Evolutionary conservation across 1,284 basidiomycete genomes (phyloP).

Genomic region (Cryptococcus sp.): DNA sequence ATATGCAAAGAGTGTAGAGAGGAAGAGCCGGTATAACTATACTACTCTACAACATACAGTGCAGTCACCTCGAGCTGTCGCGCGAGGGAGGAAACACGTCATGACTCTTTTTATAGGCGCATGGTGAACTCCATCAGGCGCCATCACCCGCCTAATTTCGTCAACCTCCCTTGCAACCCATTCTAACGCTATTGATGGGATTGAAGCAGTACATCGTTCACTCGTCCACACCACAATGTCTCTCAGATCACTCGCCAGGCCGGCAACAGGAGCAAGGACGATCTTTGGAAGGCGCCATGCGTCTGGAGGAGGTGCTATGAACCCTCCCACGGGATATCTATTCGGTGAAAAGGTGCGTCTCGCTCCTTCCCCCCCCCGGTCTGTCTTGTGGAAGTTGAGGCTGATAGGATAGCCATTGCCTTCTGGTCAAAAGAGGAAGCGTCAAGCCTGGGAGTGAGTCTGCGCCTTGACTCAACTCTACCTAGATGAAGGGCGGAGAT

Average conservation of each 20-base stretch:
- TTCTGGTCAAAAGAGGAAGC: slow-evolving; percentile 29
- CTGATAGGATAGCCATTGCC: slow-evolving; percentile 1
- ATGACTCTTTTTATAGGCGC: no score
- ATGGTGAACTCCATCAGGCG: no score
- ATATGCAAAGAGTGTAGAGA: no score
- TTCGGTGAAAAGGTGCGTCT: slow-evolving; percentile 77
- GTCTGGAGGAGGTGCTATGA: slow-evolving; percentile 71
- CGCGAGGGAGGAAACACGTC: no score
- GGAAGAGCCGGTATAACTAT: no score
- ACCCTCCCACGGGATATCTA: slow-evolving; percentile 79
- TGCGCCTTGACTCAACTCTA: neutral
- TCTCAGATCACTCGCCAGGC: neutral
- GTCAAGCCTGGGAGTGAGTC: slow-evolving; percentile 43
- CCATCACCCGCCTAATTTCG: no score
- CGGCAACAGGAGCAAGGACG: neutral
- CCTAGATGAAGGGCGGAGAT: neutral
- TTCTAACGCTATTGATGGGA: no score
- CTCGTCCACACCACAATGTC: slow-evolving; percentile 1
- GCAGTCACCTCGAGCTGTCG: no score
- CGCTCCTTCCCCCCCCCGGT: neutral
- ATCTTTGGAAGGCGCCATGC: slow-evolving; percentile 39
- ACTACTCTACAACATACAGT: no score
- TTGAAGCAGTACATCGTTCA: no score
- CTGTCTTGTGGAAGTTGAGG: neutral
- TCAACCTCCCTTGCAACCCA: no score